A percentile compares a stretch with the other conserved stretches of the same genome.
Evolutionary conservation across 176 grass and related monocot species (phyloP).

Genomic region (Oryza glumipatula): DNA sequence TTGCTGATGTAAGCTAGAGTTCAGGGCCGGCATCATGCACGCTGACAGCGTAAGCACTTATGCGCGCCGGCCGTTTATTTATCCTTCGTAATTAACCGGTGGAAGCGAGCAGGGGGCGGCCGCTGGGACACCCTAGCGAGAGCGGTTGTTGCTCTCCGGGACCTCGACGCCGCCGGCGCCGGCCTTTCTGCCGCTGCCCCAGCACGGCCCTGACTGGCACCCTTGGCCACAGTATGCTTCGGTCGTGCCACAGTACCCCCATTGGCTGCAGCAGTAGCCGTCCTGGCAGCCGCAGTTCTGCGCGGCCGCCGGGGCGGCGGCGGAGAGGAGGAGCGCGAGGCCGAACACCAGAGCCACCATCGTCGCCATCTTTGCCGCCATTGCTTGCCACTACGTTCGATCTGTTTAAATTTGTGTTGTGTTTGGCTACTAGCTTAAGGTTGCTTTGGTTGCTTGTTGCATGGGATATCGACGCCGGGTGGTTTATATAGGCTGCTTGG

Average conservation of each 20-base stretch:
- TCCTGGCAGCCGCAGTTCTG: constrained; percentile 38
- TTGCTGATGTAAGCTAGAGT: no score
- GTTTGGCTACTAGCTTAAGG: not conserved
- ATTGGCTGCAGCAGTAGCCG: constrained; percentile 41
- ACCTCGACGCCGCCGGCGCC: constrained; percentile 22
- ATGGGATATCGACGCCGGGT: not conserved
- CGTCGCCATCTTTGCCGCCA: not conserved
- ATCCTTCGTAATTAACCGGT: not conserved
- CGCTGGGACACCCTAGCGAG: not conserved
- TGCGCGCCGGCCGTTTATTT: not conserved
- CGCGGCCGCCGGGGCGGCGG: constrained; percentile 13
- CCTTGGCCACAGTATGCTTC: constrained; percentile 24
- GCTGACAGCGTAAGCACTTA: not conserved
- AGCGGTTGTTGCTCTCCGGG: not conserved
- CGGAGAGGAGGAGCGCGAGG: constrained; percentile 3
- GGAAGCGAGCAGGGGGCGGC: not conserved
- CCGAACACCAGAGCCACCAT: not conserved
- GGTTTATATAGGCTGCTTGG: not conserved
- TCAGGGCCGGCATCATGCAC: not conserved
- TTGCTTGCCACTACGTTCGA: not conserved
- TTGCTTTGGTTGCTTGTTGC: not conserved
- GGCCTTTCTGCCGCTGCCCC: not conserved
- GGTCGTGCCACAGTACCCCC: constrained; percentile 32
- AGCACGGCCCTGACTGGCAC: constrained; percentile 48
- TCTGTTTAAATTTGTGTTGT: not conserved